Evolutionary conservation across 768 basidiomycete species (phyloP).

Genomic region (Mycena vulgaris): DNA sequence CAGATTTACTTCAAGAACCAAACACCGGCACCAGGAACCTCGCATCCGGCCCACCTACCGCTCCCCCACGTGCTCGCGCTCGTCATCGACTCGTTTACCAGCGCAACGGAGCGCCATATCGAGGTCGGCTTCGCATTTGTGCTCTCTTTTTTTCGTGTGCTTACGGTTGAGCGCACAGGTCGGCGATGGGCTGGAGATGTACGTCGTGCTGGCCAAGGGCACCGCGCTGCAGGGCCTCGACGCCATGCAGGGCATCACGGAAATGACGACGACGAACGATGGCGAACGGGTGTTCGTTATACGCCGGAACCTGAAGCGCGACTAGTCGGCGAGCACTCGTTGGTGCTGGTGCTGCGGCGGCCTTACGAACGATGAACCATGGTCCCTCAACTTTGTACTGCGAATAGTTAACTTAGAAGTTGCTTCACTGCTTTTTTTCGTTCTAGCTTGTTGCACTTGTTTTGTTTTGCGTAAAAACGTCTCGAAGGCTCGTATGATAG

Average conservation of each 20-base stretch:
- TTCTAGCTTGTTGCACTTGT: conserved; percentile 19
- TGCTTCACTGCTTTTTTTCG: not conserved
- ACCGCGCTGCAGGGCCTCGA: conserved; percentile 73
- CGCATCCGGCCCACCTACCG: conserved; percentile 87
- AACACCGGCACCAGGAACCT: conserved; percentile 75
- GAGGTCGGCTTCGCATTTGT: conserved; percentile 69
- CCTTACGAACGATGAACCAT: not conserved
- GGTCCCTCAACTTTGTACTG: not conserved
- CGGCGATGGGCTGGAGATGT: conserved; percentile 96
- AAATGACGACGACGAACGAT: conserved; percentile 72
- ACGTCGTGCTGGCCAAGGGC: conserved; percentile 83
- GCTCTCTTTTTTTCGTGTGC: not conserved
- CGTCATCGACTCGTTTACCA: conserved; percentile 96
- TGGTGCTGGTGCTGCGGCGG: conserved; percentile 1
- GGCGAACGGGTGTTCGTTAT: conserved; percentile 86
- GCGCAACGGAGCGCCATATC: conserved; percentile 98
- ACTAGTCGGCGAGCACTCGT: conserved; percentile 55
- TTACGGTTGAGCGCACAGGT: conserved; percentile 65
- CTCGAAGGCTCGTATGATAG: not conserved
- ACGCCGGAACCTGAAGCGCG: conserved; percentile 87
- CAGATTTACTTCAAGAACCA: conserved; percentile 99
- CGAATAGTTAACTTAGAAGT: conserved; percentile 1
- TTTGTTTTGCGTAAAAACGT: not conserved
- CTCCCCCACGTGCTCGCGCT: conserved; percentile 85
- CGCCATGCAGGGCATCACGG: conserved; percentile 69